Evolutionary conservation across 305 asterid genomes (phyloP), one percentile per base, ranked within the genome.

Genomic region (Fraxinus angustifolia): DNA sequence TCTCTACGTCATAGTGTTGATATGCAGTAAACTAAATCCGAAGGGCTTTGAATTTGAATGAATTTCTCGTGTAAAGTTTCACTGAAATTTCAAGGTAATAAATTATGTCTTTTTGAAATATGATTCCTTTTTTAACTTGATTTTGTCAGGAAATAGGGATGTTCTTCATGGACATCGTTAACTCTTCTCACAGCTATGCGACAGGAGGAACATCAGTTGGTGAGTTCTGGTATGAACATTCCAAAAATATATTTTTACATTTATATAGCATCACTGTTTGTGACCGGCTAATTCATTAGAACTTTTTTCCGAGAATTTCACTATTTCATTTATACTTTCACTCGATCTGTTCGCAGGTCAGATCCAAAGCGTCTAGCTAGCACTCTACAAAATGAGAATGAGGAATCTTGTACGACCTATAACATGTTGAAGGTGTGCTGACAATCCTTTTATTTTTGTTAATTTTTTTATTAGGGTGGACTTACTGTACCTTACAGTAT

Each of bases 381-480:
- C 53, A 88, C 92, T 0, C 88, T 94, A 19, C 73, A 62, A n/a
- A 85, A 76, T 6, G 98, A 96, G 87, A 94, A 89, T 33, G 99
- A 93, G 82, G 99, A 96, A 84, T 92, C 99, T 0, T 96, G 99
- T 72, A 91, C 98, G 8, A 94, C 99, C 11, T 96, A 89, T 73
- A 96, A 96, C 93, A 91, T 96, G 98, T 89, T 96, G 21, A 96
- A 96, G 97, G 98, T 94, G 62, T 67, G 76, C 3, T 12, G 0
- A 48, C 50, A 19, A 50, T 62, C 14, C n/a, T 74, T 75, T 75
- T 19, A 40, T 79, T 75, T 5, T 74, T 50, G 4, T 45, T 31
- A 34, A 17, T 62, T 26, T 79, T 35, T 80, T 48, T 26, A 12
- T 21, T 35, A 68, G 38, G n/a, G 16, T 6, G 6, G 21, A 14